Base-by-base conservation (phyloP, 805 yeast genomes). In the Allodekkera sacchari region DNA sequence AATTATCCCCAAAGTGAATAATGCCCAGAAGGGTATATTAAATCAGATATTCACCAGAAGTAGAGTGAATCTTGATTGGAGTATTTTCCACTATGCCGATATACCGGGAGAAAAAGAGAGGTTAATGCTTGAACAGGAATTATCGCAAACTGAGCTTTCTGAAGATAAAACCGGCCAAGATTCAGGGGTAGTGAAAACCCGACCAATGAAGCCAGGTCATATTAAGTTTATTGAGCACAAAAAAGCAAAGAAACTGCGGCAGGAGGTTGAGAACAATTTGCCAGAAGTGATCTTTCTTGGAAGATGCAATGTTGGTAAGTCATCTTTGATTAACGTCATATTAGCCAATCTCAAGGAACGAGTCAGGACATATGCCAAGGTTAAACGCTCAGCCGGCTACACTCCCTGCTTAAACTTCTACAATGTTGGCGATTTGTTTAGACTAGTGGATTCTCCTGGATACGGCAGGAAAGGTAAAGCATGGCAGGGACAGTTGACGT, bases 401-500 rank as follows among this genome's bases (percentile, higher is more conserved):
- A 73, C 79, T 3, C 67, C 68, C 31, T 68, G 89, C 4, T 57
- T 87, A 47, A 83, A 82, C 48, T 76, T 83, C 41, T 87, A 68
- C 56, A 80, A 75, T 36, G 55, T 82, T 9, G 81, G 81, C 4
- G 70, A 71, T 30, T 60, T 66, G 34, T 60, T 88, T 27, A 61
- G 84, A 38, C 45, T 88, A 4, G 71, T 85, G 2, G 97, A 88
- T 50, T 70, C 85, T 16, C 97, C 97, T 1, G 97, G 97, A 0
- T 88, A 88, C 52, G 97, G 97, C 3, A 66, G 57, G 24, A 73
- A 67, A 38, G 87, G 94, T 12, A 67, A 66, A 11, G 48, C 46
- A 7, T 57, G 63, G 42, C 95, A 88, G 50, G 96, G 96, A 2
- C 58, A 69, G 25, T 64, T 77, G 18, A 80, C 81, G 1, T 47